Conservation (phyloP, 2,329 filamentous ascomycete genomes). For the Teratosphaeria viscida region DNA sequence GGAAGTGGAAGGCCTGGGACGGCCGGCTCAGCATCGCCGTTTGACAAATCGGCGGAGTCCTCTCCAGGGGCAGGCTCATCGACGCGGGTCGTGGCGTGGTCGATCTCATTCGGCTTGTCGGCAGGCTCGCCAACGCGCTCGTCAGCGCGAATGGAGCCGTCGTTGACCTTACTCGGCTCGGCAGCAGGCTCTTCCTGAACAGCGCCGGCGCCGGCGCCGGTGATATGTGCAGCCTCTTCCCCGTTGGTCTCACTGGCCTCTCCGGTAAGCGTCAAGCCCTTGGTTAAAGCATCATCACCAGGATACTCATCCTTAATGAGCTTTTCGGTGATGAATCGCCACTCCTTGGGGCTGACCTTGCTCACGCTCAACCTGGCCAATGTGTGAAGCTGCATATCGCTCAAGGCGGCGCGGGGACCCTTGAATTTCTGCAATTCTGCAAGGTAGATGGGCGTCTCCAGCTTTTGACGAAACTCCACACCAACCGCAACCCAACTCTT, state of each 20-base stretch:
- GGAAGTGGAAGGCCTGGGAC: not conserved
- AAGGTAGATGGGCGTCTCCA: slow-evolving; percentile 56
- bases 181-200: not conserved
- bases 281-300: slow-evolving; percentile 5
- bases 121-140: not conserved
- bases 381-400: slow-evolving; percentile 70
- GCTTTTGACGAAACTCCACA: slow-evolving; percentile 77
- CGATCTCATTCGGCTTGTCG: not conserved
- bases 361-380: slow-evolving; percentile 75
- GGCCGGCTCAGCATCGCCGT: not conserved
- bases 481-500: slow-evolving; percentile 71
- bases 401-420: slow-evolving; percentile 41
- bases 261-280: not conserved
- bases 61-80: not conserved
- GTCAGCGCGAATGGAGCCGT: not conserved
- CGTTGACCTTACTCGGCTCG: not conserved
- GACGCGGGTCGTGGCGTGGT: not conserved
- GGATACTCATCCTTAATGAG: slow-evolving; percentile 17
- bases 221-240: not conserved
- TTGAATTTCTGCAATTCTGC: slow-evolving; percentile 57
- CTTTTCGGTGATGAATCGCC: slow-evolving; percentile 47
- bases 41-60: not conserved
- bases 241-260: not conserved
- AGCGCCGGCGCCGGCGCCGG: not conserved
- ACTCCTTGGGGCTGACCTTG: slow-evolving; percentile 54